Evolutionary conservation across 148 eudicot species (phyloP).

Genomic region (Camellia lanceoleosa): DNA sequence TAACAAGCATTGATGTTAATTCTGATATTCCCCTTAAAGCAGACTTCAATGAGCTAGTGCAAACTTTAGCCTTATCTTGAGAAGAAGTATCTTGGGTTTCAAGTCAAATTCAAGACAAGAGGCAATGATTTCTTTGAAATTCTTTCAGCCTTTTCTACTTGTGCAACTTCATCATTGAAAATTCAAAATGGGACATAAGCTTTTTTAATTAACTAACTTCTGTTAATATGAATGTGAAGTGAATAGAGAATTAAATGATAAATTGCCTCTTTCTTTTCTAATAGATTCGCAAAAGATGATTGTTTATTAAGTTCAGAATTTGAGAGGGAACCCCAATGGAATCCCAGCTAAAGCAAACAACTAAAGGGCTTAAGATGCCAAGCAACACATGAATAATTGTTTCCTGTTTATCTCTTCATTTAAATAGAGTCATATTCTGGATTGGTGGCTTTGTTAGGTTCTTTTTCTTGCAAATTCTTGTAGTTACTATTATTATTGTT

Average conservation of each 20-base stretch:
- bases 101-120: background rate
- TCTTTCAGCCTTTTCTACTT: background rate
- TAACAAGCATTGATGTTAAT: no score
- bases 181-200: no score
- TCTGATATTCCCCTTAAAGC: background rate
- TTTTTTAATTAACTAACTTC: no score
- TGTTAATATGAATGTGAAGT: no score
- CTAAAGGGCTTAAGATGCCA: no score
- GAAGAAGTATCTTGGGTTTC: background rate
- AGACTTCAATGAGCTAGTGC: background rate
- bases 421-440: background rate
- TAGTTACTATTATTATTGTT: background rate
- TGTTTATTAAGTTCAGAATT: no score
- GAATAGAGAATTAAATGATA: no score
- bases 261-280: background rate
- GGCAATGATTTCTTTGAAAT: background rate
- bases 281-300: background rate
- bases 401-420: no score
- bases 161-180: background rate
- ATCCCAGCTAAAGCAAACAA: no score
- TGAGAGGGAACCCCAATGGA: background rate
- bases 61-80: background rate
- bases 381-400: no score
- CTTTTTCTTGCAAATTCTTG: background rate
- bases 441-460: background rate